Conservation (phyloP, 257 asterid genomes). For the Coffea canephora region DNA sequence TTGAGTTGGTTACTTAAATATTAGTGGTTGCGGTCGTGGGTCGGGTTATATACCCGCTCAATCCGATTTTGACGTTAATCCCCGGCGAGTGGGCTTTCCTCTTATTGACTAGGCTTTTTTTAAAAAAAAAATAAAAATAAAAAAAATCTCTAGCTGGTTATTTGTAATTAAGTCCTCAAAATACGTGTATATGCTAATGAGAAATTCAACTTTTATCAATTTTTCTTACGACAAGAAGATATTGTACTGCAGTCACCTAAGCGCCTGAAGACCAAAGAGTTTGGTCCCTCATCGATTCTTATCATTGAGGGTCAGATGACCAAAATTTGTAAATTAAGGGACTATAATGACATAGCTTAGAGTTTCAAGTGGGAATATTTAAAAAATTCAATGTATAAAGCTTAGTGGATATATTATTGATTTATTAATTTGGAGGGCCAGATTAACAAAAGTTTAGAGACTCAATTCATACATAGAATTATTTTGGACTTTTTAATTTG, state of each 20-base stretch:
- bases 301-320: no score
- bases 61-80: background rate
- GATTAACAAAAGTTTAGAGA: no score
- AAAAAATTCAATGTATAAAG: background rate
- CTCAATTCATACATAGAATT: background rate
- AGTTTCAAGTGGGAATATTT: no score
- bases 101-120: background rate
- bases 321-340: no score
- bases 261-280: background rate
- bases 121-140: no score
- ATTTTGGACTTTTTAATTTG: background rate
- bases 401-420: background rate
- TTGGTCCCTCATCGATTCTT: background rate
- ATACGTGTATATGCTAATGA: background rate
- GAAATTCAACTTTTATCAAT: background rate
- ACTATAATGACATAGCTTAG: background rate
- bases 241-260: background rate
- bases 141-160: background rate
- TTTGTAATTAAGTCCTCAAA: background rate
- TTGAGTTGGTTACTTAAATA: constrained; percentile 8
- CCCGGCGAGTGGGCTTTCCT: background rate
- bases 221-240: background rate
- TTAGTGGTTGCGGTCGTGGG: constrained; percentile 2
- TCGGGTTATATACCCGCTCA: constrained; percentile 4
- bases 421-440: background rate